phyloP scores from a whole-genome alignment of 2,329 filamentous ascomycete species.

The Tolypocladium nubicola region DNA sequence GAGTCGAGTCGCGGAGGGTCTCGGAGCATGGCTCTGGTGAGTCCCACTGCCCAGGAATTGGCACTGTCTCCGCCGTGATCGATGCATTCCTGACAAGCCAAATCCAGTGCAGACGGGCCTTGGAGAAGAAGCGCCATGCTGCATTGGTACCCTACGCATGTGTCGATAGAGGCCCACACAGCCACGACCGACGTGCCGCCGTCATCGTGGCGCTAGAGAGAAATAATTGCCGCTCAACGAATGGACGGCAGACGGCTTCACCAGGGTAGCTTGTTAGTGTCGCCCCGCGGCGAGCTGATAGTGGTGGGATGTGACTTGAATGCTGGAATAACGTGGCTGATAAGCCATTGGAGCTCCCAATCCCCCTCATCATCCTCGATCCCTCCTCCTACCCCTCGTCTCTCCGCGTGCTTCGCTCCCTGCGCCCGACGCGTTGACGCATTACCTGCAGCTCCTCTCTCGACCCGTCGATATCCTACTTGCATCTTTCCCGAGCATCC shows the following conservation, averaged over 20 bases:
- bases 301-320: not conserved
- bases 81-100: not conserved
- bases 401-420: not conserved
- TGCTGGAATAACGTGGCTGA: not conserved
- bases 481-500: constrained; percentile 15
- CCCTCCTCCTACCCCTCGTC: not conserved
- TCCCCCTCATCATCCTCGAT: not conserved
- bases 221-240: not conserved
- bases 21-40: not conserved
- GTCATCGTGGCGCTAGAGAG: not conserved
- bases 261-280: not conserved
- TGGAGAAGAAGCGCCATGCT: not conserved
- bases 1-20: not conserved
- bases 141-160: not conserved
- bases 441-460: not conserved
- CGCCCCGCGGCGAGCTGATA: not conserved
- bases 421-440: not conserved
- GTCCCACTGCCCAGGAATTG: not conserved
- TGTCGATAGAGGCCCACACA: not conserved
- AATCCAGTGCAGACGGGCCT: no score
- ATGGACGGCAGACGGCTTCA: not conserved
- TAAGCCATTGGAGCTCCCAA: not conserved
- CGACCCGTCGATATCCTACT: constrained; percentile 10
- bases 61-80: not conserved
- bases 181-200: not conserved